Conservation (phyloP, 1,284 basidiomycete genomes). For the Rugiboletus extremiorientalis region DNA sequence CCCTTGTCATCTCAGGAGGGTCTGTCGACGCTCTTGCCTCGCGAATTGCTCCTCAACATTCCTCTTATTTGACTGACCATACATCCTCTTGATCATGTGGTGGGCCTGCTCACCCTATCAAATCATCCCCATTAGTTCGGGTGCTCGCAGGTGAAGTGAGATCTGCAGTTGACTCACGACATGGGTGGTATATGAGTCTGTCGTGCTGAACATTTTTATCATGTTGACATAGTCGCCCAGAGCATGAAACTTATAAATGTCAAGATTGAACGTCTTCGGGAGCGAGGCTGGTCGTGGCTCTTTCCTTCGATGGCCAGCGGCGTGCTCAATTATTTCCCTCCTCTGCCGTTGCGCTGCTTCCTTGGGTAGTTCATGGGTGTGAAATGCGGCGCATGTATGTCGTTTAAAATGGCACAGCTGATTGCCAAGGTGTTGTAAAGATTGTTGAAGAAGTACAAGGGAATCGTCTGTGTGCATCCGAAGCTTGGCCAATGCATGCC, state of each 20-base stretch:
- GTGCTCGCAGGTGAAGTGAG: too few relatives aligned
- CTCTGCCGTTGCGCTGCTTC: not conserved
- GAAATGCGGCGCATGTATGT: not conserved
- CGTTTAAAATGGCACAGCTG: not conserved
- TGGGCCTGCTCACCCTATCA: not conserved
- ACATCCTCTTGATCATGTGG: not conserved
- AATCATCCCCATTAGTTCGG: not conserved
- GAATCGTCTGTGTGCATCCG: not conserved
- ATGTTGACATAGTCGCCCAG: constrained; percentile 2
- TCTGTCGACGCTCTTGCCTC: not conserved
- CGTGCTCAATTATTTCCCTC: not conserved
- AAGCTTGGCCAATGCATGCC: not conserved
- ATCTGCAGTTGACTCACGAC: too few relatives aligned
- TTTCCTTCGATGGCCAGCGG: not conserved
- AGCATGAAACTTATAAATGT: constrained; percentile 8
- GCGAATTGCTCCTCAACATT: not conserved
- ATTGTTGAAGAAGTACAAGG: not conserved
- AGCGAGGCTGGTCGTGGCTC: not conserved
- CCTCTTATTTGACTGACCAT: not conserved
- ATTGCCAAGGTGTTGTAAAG: not conserved
- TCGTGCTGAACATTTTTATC: too few relatives aligned
- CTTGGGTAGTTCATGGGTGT: not conserved
- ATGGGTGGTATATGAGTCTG: too few relatives aligned
- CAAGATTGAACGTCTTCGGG: constrained; percentile 2
- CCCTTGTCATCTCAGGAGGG: not conserved